Base-by-base conservation (phyloP, 2,329 filamentous ascomycete species). In the Stenocarpella maydis region DNA sequence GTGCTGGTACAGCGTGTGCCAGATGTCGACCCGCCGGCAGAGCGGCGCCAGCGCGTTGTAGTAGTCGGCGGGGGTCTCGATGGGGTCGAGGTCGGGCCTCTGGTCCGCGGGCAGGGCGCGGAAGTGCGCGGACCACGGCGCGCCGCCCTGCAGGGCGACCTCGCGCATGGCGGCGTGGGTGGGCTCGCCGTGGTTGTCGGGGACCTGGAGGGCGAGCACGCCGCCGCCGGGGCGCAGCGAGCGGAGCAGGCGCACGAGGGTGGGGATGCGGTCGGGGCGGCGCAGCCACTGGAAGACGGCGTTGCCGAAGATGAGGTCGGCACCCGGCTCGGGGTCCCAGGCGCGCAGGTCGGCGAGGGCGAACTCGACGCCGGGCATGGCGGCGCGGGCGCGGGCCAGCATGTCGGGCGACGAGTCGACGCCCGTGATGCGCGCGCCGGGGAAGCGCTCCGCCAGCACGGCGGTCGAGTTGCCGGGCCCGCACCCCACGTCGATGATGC, bases 251-350 rank as follows among this genome's bases (percentile, higher is more conserved):
- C 79, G 76, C 12, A 75, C 77, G 5, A 90, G 77, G 1, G 83
- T 79, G 0, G 77, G 76, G 8, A 90, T 78, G 0, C 87, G 84
- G 0, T 80, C 74, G 0, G 75, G 72, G 1, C 70, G 71, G 0
- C 81, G 78, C 4, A 90, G 77, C 88, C 88, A 90, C 68, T 90
- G 88, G 69, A 89, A 84, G 2, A 86, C 86, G 0, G 88, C 87
- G 69, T 89, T 90, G 55, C 82, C 84, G 73, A 87, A 88, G 58
- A 87, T 76, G 0, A 90, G 74, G 52, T 86, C 83, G 0, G 77
- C 75, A 0, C 75, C 66, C 0, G 72, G 31, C 0, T 75, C 67
- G 0, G 81, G 79, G 0, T 70, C 67, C 72, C 83, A 88, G 0
- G 78, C 80, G 0, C 71, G 70, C 2, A 89, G 65, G 65, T 89